Conservation (phyloP, 179 eudicot species). For the Silene noctiflora region DNA sequence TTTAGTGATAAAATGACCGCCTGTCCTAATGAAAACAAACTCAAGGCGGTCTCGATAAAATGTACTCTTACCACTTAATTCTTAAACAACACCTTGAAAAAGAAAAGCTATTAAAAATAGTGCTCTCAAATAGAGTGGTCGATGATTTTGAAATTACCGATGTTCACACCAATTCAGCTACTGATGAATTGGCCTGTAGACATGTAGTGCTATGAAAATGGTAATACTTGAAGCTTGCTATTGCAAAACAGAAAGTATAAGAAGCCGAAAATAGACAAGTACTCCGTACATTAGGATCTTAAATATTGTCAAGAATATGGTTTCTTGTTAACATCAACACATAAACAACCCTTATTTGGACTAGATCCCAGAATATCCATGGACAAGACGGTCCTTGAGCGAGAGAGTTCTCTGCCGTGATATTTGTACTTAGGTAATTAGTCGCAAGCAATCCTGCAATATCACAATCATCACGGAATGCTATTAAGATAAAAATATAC, state of each 20-base stretch:
- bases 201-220: neutral
- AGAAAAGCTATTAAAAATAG: too few species aligned
- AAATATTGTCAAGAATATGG: neutral
- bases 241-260: neutral
- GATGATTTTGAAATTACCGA: too few species aligned
- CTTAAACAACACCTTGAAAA: too few species aligned
- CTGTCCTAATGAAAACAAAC: too few species aligned
- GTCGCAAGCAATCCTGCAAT: constrained; percentile 14
- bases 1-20: too few species aligned
- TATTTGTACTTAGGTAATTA: neutral
- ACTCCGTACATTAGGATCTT: neutral
- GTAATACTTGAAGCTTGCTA: neutral
- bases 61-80: too few species aligned
- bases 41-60: too few species aligned
- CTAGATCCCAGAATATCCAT: neutral
- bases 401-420: neutral
- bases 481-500: neutral
- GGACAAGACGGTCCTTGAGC: neutral
- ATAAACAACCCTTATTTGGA: neutral
- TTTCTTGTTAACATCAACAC: neutral
- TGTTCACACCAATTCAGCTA: neutral
- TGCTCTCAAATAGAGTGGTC: too few species aligned
- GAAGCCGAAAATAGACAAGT: neutral
- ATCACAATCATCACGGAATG: neutral
- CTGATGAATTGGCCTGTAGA: neutral